phyloP scores from a whole-genome alignment of 768 basidiomycete genomes.

The Psilocybe subaeruginosa region DNA sequence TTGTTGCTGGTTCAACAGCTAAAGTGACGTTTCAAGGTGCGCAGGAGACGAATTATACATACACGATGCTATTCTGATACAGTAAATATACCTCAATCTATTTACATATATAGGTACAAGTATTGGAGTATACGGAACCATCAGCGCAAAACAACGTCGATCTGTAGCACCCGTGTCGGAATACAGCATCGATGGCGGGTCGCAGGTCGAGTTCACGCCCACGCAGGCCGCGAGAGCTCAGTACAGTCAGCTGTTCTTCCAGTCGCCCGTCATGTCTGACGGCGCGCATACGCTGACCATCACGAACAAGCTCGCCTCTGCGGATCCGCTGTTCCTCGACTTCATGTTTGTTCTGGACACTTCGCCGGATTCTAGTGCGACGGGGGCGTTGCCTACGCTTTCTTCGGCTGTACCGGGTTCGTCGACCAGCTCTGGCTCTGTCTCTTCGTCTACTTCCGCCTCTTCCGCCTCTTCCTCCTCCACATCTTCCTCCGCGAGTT shows the following conservation, averaged over 20 bases:
- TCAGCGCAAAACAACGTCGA: slow-evolving; percentile 3
- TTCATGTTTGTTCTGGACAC: slow-evolving; percentile 19
- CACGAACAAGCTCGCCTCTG: slow-evolving; percentile 13
- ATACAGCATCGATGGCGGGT: slow-evolving; percentile 25
- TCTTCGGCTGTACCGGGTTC: not conserved
- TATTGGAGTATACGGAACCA: slow-evolving; percentile 26
- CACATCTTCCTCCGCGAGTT: not conserved
- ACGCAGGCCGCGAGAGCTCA: not conserved
- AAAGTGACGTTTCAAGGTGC: slow-evolving; percentile 25
- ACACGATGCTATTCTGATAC: not conserved
- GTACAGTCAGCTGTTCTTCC: slow-evolving; percentile 25
- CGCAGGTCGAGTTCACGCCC: slow-evolving; percentile 14
- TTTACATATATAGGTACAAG: slow-evolving; percentile 18
- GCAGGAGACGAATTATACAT: not conserved
- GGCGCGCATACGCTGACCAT: slow-evolving; percentile 26
- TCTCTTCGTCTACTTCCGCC: not conserved
- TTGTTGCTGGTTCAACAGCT: slow-evolving; percentile 24
- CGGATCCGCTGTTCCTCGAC: slow-evolving; percentile 26
- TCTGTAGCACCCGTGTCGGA: slow-evolving; percentile 15
- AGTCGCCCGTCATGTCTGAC: slow-evolving; percentile 20
- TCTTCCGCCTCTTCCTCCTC: not conserved
- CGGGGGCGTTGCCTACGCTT: not conserved
- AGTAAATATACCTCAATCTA: not conserved
- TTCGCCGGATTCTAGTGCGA: slow-evolving; percentile 3
- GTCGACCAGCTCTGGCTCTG: not conserved